Base-by-base conservation (phyloP, 345 rosid genomes). In the Geranium brycei region DNA sequence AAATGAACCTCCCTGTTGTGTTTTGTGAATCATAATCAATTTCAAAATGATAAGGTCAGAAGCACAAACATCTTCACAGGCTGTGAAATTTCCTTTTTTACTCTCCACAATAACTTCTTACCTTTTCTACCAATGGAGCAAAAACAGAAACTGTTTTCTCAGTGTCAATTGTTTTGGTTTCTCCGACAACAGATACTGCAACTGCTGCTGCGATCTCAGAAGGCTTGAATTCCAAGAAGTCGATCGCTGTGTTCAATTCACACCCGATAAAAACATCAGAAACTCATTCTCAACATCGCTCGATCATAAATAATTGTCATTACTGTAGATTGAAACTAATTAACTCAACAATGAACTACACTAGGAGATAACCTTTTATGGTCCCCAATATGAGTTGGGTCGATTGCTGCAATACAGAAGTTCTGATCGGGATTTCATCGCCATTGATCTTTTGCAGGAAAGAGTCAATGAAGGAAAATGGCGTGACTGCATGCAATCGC, bases 171-270 rank as follows among this genome's bases (percentile, higher is more conserved):
- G 72, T 64, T 69, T 68, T 72, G 74, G 71, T 63, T 77, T 79
- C 86, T 62, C 66, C 75, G 30, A 63, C 74, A 64, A 74, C 74
- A 71, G 81, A 76, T 55, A 81, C 63, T 17, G 86, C 83, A 79
- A 82, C 88, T 47, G 90, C 90, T 19, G 90, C 93, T 75, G 93
- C 90, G 60, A 87, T 69, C 71, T 87, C 93, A 35, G 90, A 87
- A 58, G 93, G 82, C 83, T 78, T 82, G 77, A 79, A 87, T 74
- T 81, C 90, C 80, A 87, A 72, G 56, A 82, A 77, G 72, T 87
- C 81, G 72, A 81, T 78, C 65, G 80, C 93, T 87, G 86, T 82
- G 79, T 71, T 79, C 47, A 77, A 65, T 76, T 74, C 60, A 71
- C 83, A 79, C 76, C 82, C 72, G 76, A 71, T 75, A 77, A 64